These are phyloP conservation scores for Penicillium fuscoglaucum DNA, from an alignment of 2,329 filamentous ascomycete species.

Conservation along the genomic window DNA sequence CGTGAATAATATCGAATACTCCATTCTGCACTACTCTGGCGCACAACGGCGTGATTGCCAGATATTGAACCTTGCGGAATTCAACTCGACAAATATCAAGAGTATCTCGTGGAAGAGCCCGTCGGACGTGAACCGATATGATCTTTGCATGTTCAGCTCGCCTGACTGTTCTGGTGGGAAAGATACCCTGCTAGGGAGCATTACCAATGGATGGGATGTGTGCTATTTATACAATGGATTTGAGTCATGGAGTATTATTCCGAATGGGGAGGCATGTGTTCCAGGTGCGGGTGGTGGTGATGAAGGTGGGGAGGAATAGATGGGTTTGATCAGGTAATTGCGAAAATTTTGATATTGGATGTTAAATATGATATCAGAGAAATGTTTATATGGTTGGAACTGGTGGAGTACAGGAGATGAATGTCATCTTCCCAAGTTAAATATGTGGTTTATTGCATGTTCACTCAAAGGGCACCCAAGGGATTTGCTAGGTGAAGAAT, in stretches of 20 bases:
- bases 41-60: constrained; percentile 10
- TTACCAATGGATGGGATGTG: constrained; percentile 29
- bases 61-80: constrained; percentile 3
- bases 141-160: constrained; percentile 27
- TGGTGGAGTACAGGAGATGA: background rate
- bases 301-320: background rate
- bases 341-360: background rate
- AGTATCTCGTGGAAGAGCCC: constrained; percentile 32
- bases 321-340: background rate
- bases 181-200: constrained; percentile 5
- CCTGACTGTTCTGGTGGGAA: constrained; percentile 14
- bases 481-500: background rate
- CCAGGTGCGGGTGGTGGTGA: background rate
- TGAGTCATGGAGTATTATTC: constrained; percentile 23
- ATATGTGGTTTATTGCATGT: background rate
- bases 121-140: constrained; percentile 4
- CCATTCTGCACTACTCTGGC: constrained; percentile 24
- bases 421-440: too few species aligned
- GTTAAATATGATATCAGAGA: background rate
- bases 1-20: constrained; percentile 19
- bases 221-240: constrained; percentile 28
- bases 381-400: background rate
- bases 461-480: background rate
- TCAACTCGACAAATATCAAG: constrained; percentile 20
- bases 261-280: constrained; percentile 16